Evolutionary conservation across 306 rosid genomes (phyloP).

Genomic region (Castanea mollissima): DNA sequence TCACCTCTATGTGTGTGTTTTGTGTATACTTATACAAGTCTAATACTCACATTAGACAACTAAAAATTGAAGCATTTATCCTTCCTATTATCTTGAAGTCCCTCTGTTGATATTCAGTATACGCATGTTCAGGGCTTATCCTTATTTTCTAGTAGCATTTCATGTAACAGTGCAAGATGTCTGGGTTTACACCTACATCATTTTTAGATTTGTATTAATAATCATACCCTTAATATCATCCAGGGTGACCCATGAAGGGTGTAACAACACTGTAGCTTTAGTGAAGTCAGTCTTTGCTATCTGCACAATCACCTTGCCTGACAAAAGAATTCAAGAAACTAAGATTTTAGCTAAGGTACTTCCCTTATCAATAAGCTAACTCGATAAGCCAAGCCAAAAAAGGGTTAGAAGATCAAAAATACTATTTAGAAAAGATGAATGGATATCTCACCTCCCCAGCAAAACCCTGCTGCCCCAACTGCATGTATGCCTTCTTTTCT

Average conservation of each 20-base stretch:
- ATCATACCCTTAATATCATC: background rate
- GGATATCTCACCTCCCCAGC: slow-evolving; percentile 2
- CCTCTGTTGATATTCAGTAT: too few species aligned
- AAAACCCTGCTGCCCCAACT: slow-evolving; percentile 6
- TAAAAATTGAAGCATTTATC: too few species aligned
- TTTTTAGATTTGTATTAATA: background rate
- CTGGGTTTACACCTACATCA: background rate
- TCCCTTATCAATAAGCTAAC: background rate
- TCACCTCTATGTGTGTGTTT: too few species aligned
- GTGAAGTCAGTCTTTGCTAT: background rate
- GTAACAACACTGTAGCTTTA: slow-evolving; percentile 7
- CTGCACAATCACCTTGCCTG: background rate
- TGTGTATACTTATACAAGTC: too few species aligned
- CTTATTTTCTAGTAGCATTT: too few species aligned
- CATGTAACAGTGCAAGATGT: too few species aligned
- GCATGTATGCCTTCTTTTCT: background rate
- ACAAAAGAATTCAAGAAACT: background rate
- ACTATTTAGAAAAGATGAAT: background rate
- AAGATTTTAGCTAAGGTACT: background rate
- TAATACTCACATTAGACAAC: too few species aligned
- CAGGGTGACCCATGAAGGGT: slow-evolving; percentile 9
- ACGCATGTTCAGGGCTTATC: too few species aligned
- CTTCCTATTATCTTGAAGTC: too few species aligned
- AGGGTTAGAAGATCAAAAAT: background rate
- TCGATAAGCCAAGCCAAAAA: background rate